Evolutionary conservation across 2,329 filamentous ascomycete species (phyloP).

Genomic region (Sporothrix curviconia): DNA sequence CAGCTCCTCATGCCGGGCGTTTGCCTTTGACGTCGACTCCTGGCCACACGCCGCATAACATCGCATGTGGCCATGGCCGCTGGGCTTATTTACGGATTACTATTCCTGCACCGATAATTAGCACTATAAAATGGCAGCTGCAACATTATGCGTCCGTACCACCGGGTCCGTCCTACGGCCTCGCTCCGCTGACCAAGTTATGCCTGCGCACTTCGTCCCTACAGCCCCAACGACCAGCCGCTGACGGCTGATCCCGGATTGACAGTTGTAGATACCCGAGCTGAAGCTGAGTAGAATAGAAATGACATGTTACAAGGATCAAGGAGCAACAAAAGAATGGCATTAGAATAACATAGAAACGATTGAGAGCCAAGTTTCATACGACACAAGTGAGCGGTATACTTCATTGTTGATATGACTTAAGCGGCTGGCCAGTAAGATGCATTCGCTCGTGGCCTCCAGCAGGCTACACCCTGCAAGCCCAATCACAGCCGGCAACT

Average conservation of each 20-base stretch:
- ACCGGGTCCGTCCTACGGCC: slow-evolving; percentile 60
- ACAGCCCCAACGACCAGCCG: slow-evolving; percentile 68
- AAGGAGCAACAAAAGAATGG: no score
- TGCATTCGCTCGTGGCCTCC: no score
- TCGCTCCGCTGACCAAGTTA: slow-evolving; percentile 77
- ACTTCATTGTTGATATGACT: slow-evolving; percentile 39
- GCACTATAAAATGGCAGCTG: slow-evolving; percentile 32
- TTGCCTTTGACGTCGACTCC: slow-evolving; percentile 75
- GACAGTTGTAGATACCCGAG: no score
- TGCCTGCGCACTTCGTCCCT: slow-evolving; percentile 59
- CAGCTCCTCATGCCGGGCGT: slow-evolving; percentile 84
- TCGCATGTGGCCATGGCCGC: slow-evolving; percentile 87
- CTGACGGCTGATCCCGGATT: no score
- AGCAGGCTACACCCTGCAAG: no score
- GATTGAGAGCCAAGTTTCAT: no score
- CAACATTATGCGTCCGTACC: no score
- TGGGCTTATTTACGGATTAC: slow-evolving; percentile 94
- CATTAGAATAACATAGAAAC: no score
- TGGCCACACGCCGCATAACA: slow-evolving; percentile 49
- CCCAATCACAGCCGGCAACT: slow-evolving; percentile 15
- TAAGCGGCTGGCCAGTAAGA: background rate
- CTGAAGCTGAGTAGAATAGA: no score
- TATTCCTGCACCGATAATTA: slow-evolving; percentile 80
- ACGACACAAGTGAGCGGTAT: no score
- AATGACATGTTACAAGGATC: no score